Evolutionary conservation across 306 rosid genomes (phyloP).

Genomic region (Nissolia schottii): DNA sequence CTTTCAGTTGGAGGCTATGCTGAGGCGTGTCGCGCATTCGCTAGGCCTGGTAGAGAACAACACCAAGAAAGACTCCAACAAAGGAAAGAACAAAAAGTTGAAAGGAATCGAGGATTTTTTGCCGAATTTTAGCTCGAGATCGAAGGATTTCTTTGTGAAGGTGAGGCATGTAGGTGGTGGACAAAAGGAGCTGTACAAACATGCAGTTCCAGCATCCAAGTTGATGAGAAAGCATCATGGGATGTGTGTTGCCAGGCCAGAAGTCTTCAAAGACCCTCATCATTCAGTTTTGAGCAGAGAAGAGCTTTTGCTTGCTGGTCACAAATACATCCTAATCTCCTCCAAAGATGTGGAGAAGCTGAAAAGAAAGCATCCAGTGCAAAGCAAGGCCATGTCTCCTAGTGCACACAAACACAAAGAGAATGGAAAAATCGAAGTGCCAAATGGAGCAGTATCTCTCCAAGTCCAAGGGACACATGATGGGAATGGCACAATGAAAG

Average conservation of each 20-base stretch:
- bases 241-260: conserved; percentile 53
- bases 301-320: conserved; percentile 55
- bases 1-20: conserved; percentile 43
- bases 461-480: background rate
- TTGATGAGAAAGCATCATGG: conserved; percentile 68
- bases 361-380: conserved; percentile 32
- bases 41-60: conserved; percentile 39
- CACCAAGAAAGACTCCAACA: background rate
- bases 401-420: conserved; percentile 15
- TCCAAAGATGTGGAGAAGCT: conserved; percentile 47
- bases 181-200: conserved; percentile 41
- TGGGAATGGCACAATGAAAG: conserved; percentile 13
- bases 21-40: conserved; percentile 35
- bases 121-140: conserved; percentile 18
- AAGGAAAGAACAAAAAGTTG: conserved; percentile 8
- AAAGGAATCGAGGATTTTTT: conserved; percentile 18
- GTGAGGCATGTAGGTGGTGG: conserved; percentile 69
- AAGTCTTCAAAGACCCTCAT: conserved; percentile 65
- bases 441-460: conserved; percentile 2
- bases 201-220: conserved; percentile 45
- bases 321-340: conserved; percentile 52
- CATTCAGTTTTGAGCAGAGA: conserved; percentile 45
- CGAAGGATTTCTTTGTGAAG: conserved; percentile 50
- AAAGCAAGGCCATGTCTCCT: conserved; percentile 23
- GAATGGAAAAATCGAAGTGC: background rate